Conservation (phyloP, 208 protist species). For the Sergeia podlipaevii region DNA sequence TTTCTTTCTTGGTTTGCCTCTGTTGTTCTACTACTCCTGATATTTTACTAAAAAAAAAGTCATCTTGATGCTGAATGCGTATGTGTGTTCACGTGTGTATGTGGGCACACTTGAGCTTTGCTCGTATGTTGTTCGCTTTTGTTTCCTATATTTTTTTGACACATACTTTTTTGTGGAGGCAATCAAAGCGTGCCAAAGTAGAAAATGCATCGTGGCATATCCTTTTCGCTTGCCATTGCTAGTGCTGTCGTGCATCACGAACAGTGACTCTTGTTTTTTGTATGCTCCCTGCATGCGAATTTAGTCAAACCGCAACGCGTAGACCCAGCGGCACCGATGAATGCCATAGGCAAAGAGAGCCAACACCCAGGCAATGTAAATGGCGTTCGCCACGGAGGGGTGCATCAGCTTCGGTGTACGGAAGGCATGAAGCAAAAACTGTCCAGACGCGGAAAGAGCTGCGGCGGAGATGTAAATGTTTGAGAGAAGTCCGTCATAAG, state of each 20-base stretch:
- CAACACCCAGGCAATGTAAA: conserved; percentile 48
- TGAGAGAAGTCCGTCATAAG: conserved; percentile 50
- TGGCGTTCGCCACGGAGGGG: conserved; percentile 20
- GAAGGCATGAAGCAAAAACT: conserved; percentile 64
- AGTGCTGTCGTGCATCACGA: no score
- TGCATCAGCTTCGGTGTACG: conserved; percentile 42
- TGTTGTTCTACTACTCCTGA: no score
- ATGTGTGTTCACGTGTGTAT: no score
- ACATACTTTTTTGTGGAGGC: conserved; percentile 2
- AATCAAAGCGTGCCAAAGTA: no score
- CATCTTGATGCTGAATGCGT: no score
- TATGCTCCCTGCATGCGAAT: background rate
- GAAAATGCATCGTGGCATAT: no score
- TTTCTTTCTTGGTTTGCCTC: no score
- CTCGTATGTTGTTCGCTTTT: no score
- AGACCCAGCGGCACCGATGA: conserved; percentile 51
- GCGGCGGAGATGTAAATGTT: conserved; percentile 53
- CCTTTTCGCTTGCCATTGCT: no score
- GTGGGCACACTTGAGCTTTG: no score
- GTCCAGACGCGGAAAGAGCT: conserved; percentile 39
- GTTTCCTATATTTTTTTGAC: background rate
- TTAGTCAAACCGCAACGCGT: conserved; percentile 58
- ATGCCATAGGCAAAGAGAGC: conserved; percentile 49
- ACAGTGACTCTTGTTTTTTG: no score
- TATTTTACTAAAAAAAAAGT: no score